Evolutionary conservation across 345 rosid species (phyloP), one percentile per base, ranked within the genome.

Genomic region (Hypericum perforatum): DNA sequence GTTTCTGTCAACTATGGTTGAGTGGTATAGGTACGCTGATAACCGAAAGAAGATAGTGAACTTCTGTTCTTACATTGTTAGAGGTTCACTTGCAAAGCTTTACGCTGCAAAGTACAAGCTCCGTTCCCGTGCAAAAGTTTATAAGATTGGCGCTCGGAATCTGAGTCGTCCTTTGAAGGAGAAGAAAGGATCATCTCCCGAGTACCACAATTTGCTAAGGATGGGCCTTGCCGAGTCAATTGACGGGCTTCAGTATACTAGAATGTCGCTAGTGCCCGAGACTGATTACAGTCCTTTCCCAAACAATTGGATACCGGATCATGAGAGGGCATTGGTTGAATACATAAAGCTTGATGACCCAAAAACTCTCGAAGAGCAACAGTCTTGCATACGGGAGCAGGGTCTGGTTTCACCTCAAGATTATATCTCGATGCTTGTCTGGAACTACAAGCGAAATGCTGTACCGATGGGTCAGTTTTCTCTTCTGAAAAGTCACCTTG

Each of bases 31-130:
- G 53, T 92, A 76, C 62, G 90, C 96, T 7, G 95, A 92, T 77
- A 92, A 81, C 58, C 72, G 95, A 37, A 88, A 83, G 75, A 88
- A 87, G 58, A 71, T 83, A 55, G 96, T 91, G 62, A 91, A 88
- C 64, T 85, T 84, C 55, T 86, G 97, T 58, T 86, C 94, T n/a
- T 86, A 90, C 63, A 90, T 90, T 16, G 7, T 79, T 40, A 73
- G 97, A 56, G 89, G 95, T 59, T 90, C 94, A 16, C 85, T 86
- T 55, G 97, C 97, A 45, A 90, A 90, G 77, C 95, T 90, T 38
- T 86, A 90, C 69, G 94, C 97, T 54, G 95, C 95, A 9, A 90
- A 90, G 55, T 88, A 88, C 76, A 91, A 91, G 66, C 91, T 92
- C 53, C 72, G 98, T 7, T 92, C 98, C 9, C 67, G 95, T 64